A percentile compares a stretch with the other conserved stretches of the same genome.
phyloP scores from a whole-genome alignment of 2,329 filamentous ascomycete genomes.

The Cercospora beticola region DNA sequence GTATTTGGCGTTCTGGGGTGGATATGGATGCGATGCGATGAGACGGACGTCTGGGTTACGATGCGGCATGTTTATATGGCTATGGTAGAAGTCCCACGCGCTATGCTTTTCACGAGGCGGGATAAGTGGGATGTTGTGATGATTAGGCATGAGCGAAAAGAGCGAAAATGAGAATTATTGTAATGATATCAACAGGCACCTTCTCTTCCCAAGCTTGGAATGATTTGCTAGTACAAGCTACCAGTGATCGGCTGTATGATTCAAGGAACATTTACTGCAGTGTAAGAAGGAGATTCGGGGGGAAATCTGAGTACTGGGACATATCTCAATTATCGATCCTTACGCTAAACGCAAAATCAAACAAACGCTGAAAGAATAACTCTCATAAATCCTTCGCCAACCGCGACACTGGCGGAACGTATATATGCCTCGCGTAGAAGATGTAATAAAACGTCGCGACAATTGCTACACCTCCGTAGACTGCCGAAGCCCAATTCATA shows the following conservation, averaged over 20 bases:
- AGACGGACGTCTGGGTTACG: not conserved
- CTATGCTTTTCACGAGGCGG: not conserved
- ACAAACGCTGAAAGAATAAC: not conserved
- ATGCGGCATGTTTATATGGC: conserved; percentile 5
- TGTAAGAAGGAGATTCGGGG: no score
- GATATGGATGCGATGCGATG: not conserved
- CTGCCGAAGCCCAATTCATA: conserved; percentile 32
- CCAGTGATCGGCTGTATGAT: no score
- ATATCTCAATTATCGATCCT: not conserved
- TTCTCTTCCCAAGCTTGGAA: not conserved
- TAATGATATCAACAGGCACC: not conserved
- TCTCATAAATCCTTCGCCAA: conserved; percentile 26
- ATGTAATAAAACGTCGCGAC: conserved; percentile 27
- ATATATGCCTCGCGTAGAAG: conserved; percentile 34
- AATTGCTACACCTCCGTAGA: conserved; percentile 27
- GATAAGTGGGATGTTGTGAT: not conserved
- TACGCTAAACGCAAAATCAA: not conserved
- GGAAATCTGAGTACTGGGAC: not conserved
- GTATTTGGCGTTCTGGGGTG: not conserved
- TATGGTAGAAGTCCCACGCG: not conserved
- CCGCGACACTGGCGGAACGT: conserved; percentile 27
- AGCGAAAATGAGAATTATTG: not conserved
- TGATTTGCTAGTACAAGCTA: no score
- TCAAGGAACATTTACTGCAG: no score
- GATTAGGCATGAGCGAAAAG: not conserved